These are phyloP conservation scores for Thermothelomyces thermophilus DNA, from an alignment of 2,329 filamentous ascomycete genomes.

Conservation along the genomic window DNA sequence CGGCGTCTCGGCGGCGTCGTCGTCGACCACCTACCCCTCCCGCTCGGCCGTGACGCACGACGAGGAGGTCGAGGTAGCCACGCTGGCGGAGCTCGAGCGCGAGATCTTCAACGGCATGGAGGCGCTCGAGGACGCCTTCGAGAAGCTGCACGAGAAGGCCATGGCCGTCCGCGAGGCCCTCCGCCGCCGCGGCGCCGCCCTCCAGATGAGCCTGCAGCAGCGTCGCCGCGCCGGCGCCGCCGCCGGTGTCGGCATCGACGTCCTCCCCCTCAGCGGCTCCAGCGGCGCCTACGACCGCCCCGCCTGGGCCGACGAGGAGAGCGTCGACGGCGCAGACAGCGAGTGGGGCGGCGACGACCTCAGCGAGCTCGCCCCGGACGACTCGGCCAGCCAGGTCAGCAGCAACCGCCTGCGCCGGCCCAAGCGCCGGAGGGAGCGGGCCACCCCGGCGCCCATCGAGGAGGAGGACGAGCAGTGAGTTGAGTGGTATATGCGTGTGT, in stretches of 20 bases:
- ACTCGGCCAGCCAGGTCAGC: slow-evolving; percentile 74
- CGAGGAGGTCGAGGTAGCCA: slow-evolving; percentile 87
- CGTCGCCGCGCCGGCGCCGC: slow-evolving; percentile 35
- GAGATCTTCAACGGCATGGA: slow-evolving; percentile 96
- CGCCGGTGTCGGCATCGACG: slow-evolving; percentile 40
- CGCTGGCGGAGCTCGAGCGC: slow-evolving; percentile 82
- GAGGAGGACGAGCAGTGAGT: slow-evolving; percentile 53
- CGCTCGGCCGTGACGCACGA: slow-evolving; percentile 70
- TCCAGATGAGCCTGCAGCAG: slow-evolving; percentile 58
- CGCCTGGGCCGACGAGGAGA: slow-evolving; percentile 39
- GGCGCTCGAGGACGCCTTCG: slow-evolving; percentile 86
- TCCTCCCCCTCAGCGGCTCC: slow-evolving; percentile 45
- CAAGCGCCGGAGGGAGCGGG: slow-evolving; percentile 60
- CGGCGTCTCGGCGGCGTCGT: slow-evolving; percentile 37
- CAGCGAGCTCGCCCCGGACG: slow-evolving; percentile 64
- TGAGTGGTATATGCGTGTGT: not conserved
- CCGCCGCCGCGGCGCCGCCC: slow-evolving; percentile 73
- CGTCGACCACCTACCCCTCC: slow-evolving; percentile 35
- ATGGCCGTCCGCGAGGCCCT: slow-evolving; percentile 73
- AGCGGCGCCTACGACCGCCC: slow-evolving; percentile 41
- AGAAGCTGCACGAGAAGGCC: slow-evolving; percentile 78
- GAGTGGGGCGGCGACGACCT: slow-evolving; percentile 52
- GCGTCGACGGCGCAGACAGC: slow-evolving; percentile 44
- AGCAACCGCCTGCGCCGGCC: slow-evolving; percentile 61
- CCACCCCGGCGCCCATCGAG: slow-evolving; percentile 66